Base-by-base conservation (phyloP, 1,139 yeast genomes). In the Schizosaccharomyces versatilis region DNA sequence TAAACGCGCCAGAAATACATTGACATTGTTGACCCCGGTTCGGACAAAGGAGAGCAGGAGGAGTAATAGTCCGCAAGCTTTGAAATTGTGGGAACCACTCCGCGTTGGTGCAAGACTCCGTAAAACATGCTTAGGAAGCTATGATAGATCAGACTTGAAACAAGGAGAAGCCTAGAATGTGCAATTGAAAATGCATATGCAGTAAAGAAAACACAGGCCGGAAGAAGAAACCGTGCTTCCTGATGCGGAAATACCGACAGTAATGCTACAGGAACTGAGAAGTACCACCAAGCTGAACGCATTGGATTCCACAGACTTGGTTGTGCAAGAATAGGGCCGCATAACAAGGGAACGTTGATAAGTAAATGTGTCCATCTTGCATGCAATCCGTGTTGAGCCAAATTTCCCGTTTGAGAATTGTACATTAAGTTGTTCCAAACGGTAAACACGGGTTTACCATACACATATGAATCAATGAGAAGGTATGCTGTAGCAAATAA, bases 91-190 rank as follows among this genome's bases (percentile, higher is more conserved):
- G 85, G 81, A 0, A 90, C 70, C 0, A 90, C 78, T 0, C 98
- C 99, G 47, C 93, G 88, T 68, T 93, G 98, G 62, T 93, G 98
- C 36, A 78, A 71, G 0, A 78, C 65, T 0, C 97, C 97, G 82
- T 84, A 80, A 0, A 88, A 60, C 0, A 79, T 51, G 0, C 79
- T 76, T 72, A 84, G 67, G 0, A 70, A 47, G 0, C 74, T 19
- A 63, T 88, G 88, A 69, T 84, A 93, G 0, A 69, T 57, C 41
- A 81, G 68, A 93, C 95, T 85, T n/a, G 41, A 19, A 2, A 63
- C 57, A 32, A 59, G 52, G 58, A 53, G 14, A 60, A 49, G 44
- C 41, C 38, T 56, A 55, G 54, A 52, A 59, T 61, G 7, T 58
- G 55, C 17, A 54, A 59, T 61, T 64, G 57, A 60, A 66, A 78